Evolutionary conservation across 2,329 filamentous ascomycete genomes (phyloP).

Genomic region (Huntiella bhutanensis): DNA sequence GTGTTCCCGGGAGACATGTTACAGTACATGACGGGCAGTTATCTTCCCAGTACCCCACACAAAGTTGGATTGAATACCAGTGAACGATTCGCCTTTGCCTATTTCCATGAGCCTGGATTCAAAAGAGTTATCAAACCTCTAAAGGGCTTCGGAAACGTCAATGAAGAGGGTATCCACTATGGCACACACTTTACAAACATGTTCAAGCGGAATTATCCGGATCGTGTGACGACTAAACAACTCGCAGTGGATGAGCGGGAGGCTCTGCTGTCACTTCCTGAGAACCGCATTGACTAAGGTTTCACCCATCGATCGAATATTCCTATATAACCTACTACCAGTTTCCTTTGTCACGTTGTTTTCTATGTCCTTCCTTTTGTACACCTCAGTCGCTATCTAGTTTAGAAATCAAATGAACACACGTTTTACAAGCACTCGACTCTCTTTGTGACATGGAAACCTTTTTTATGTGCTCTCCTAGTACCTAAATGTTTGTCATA

Average conservation of each 20-base stretch:
- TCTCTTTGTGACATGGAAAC: no score
- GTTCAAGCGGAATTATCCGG: conserved; percentile 30
- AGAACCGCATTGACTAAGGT: conserved; percentile 5
- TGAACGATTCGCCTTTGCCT: conserved; percentile 29
- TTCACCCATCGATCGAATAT: not conserved
- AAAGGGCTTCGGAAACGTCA: conserved; percentile 19
- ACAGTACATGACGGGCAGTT: conserved; percentile 29
- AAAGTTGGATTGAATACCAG: conserved; percentile 30
- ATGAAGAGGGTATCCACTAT: conserved; percentile 26
- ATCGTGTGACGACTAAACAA: conserved; percentile 24
- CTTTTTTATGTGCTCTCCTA: no score
- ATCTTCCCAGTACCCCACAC: conserved; percentile 28
- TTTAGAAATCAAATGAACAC: no score
- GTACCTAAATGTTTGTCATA: no score
- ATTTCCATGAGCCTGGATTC: conserved; percentile 33
- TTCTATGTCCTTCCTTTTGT: not conserved
- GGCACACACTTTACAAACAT: conserved; percentile 34
- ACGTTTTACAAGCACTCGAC: no score
- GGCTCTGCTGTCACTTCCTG: conserved; percentile 13
- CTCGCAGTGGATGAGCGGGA: conserved; percentile 19
- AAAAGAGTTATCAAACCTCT: conserved; percentile 25
- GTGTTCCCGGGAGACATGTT: conserved; percentile 34
- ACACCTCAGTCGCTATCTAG: no score
- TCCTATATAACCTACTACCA: not conserved
- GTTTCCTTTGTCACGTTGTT: not conserved